Base-by-base conservation (phyloP, 129 eudicot genomes). In the Scalesia atractyloides region DNA sequence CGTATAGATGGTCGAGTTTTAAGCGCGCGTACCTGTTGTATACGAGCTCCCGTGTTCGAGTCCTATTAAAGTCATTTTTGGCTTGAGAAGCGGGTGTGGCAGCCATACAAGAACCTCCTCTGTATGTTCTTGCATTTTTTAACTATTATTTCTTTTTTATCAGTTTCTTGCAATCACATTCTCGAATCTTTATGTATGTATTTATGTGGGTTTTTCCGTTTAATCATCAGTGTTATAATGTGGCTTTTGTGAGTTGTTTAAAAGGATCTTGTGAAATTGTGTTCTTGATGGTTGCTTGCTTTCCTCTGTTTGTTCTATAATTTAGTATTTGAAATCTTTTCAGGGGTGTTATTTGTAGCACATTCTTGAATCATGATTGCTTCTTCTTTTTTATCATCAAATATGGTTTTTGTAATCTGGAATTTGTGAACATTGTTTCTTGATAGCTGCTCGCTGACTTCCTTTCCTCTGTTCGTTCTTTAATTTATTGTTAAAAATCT, bases 101-200 rank as follows among this genome's bases (percentile, higher is more conserved):
- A 70, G 68, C 58, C 76, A 77, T 77, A 76, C 76, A 70, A 77
- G 37, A 62, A 77, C 70, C 64, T 50, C 76, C 26, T 22, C 64
- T 62, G 82, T 77, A 77, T 18, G 82, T 22, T 22, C 26, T 22
- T 22, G 26, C 26, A 22, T 70, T 70, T 59, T 69, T 5, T 61
- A 48, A 22, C 48, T 14, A n/a, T 69, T 68, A 48, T 68, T 7
- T 59, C 8, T 1, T 63, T 34, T 61, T 5, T 33, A 15, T 44
- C 10, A 26, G 22, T 30, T 56, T 75, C 33, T 44, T 74, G 70
- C 16, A 51, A 64, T 24, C 44, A 75, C 19, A 48, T 56, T 74
- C 5, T 36, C 52, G 54, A 37, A 64, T 37, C 30, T 51, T 51
- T 52, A 20, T 74, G 37, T 18, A 30, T 24, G 30, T 24, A 24